Evolutionary conservation across 495 filamentous ascomycete genomes (phyloP), one percentile per base, ranked within the genome.

Genomic region (Astrothelium subdiscretum): DNA sequence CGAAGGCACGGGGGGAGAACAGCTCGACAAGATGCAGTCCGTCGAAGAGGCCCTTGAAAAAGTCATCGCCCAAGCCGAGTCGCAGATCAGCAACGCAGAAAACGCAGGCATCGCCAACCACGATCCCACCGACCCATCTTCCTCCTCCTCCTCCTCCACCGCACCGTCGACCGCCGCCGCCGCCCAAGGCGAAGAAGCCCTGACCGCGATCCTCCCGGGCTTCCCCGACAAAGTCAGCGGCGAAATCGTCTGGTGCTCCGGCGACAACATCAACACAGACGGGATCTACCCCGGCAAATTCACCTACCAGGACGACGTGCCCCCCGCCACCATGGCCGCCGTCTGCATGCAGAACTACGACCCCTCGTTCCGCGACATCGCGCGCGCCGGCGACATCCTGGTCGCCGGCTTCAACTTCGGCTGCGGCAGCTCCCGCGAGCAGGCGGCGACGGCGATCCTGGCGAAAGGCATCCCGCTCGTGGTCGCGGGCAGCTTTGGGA

Each of bases 301-400:
- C 69, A 95, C 90, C 1, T 97, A 96, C 75, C 90, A 92, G 69
- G 92, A 97, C 71, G 82, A 88, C 71, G 79, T 97, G 12, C 76
- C 89, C 0, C 73, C 69, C 0, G 83, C 87, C 48, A 85, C 81
- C 31, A 97, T 97, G 92, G 90, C 91, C 0, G 72, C 86, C 66
- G 91, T 92, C 1, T 90, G 87, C 73, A 95, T 98, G 90, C 78
- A 84, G 66, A 98, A 98, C 77, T 98, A 95, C 75, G 92, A 97
- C 71, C 67, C 79, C 0, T 60, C 71, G 3, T 97, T 98, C 72
- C 66, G 75, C 3, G 60, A 70, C 0, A 75, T 85, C 40, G 83
- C 87, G 26, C 78, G 79, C 57, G 63, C 77, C 0, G 84, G 84
- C 18, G 92, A 97, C 67, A 87, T 97, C 65, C 79, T 97, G 0